Conservation (phyloP, 2,329 filamentous ascomycete species). For the Domatiomyces globalis region DNA sequence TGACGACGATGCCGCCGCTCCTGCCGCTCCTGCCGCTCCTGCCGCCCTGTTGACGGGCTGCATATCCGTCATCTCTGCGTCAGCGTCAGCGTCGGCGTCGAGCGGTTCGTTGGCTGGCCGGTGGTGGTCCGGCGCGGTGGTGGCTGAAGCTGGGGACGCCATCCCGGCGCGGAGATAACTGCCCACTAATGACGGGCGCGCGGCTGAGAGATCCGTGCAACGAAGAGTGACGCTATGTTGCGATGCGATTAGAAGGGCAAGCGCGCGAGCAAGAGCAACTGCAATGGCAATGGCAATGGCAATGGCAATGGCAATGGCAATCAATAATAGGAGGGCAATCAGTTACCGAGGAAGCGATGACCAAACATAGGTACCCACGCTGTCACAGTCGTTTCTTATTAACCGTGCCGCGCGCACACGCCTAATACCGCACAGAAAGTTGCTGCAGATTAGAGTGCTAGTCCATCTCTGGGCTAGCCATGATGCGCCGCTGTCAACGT, state of each 20-base stretch:
- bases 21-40: too few species aligned
- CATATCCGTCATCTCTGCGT: conserved; percentile 20
- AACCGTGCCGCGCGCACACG: background rate
- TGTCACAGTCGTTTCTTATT: background rate
- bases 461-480: background rate
- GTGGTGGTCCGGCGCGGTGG: background rate
- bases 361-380: background rate
- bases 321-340: background rate
- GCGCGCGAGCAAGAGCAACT: too few species aligned
- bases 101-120: background rate
- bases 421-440: background rate
- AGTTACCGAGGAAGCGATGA: background rate
- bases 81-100: conserved; percentile 16
- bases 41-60: conserved; percentile 5
- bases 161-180: background rate
- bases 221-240: background rate
- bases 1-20: background rate
- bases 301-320: background rate
- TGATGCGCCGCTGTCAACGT: background rate
- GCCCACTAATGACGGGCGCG: background rate
- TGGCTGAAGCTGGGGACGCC: background rate
- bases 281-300: background rate
- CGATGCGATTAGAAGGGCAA: background rate
- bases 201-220: background rate
- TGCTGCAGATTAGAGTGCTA: background rate